Percentiles rank a stretch among this genome's conserved stretches.
Evolutionary conservation across 164 flowering plant species (phyloP).

Genomic region (Stephania cephalantha): DNA sequence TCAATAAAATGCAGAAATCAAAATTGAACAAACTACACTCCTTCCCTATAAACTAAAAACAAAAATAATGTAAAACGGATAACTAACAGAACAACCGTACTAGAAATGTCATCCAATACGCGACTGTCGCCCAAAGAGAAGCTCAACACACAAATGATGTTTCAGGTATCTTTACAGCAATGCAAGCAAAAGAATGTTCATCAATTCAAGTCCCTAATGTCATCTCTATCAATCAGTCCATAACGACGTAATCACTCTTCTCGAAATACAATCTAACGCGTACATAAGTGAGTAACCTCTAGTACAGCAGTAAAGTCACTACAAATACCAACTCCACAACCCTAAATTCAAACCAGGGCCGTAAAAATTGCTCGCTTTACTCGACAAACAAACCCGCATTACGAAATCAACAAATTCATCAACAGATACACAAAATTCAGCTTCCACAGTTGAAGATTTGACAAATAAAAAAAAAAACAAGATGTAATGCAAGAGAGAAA

Average conservation of each 20-base stretch:
- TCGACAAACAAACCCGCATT: background rate
- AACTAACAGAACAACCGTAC: background rate
- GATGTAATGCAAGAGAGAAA: background rate
- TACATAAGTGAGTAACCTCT: too few species aligned
- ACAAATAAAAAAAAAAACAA: background rate
- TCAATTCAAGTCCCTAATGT: too few species aligned
- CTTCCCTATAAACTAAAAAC: background rate
- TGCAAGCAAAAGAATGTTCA: background rate
- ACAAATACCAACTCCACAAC: too few species aligned
- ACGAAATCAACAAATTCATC: background rate
- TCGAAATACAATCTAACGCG: background rate
- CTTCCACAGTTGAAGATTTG: background rate
- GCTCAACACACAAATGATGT: background rate
- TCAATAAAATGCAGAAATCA: background rate
- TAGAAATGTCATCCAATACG: background rate
- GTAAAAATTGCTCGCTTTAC: too few species aligned
- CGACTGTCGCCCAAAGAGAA: background rate
- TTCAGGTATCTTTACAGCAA: background rate
- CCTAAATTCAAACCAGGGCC: too few species aligned
- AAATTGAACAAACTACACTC: background rate
- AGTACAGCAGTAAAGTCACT: background rate
- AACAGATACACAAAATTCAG: background rate
- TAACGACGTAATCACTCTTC: background rate
- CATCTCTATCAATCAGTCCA: background rate
- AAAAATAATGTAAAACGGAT: background rate